These are phyloP conservation scores for Cyberlindnera galapagoensis DNA, from an alignment of 805 yeast species.

Conservation along the genomic window DNA sequence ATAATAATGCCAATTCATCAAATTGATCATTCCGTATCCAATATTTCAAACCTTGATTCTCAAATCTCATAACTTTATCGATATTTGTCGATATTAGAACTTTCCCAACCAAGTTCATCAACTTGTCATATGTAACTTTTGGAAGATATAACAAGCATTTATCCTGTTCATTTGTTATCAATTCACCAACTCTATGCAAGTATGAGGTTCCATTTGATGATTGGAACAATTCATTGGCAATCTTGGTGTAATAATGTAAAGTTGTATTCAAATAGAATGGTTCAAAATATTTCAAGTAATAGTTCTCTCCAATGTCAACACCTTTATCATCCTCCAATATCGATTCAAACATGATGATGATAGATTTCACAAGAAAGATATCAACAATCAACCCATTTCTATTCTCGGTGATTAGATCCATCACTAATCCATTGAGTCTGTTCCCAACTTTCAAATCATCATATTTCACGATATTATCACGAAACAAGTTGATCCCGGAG, in stretches of 20 bases:
- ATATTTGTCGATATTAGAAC: conserved; percentile 52
- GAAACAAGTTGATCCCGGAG: conserved; percentile 62
- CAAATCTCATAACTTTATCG: conserved; percentile 44
- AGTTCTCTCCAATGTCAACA: conserved; percentile 45
- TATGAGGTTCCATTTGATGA: conserved; percentile 47
- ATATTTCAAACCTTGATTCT: conserved; percentile 47
- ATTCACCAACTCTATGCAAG: conserved; percentile 41
- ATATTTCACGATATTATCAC: conserved; percentile 49
- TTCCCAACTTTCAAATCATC: conserved; percentile 45
- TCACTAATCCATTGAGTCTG: conserved; percentile 40
- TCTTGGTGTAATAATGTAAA: conserved; percentile 43
- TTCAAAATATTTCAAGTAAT: conserved; percentile 60
- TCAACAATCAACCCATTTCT: conserved; percentile 54
- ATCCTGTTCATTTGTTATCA: conserved; percentile 57
- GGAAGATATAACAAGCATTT: conserved; percentile 52
- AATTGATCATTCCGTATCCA: conserved; percentile 47
- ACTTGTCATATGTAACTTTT: conserved; percentile 43
- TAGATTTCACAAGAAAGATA: conserved; percentile 50
- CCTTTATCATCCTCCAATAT: conserved; percentile 39
- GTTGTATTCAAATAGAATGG: conserved; percentile 53
- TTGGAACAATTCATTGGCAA: conserved; percentile 39
- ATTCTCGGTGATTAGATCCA: conserved; percentile 50
- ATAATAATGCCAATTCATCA: conserved; percentile 40
- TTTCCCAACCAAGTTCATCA: conserved; percentile 50
- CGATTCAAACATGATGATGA: conserved; percentile 67